Conservation (phyloP, 1,139 yeast species). For the Yamadazyma spencermartinsiae region DNA sequence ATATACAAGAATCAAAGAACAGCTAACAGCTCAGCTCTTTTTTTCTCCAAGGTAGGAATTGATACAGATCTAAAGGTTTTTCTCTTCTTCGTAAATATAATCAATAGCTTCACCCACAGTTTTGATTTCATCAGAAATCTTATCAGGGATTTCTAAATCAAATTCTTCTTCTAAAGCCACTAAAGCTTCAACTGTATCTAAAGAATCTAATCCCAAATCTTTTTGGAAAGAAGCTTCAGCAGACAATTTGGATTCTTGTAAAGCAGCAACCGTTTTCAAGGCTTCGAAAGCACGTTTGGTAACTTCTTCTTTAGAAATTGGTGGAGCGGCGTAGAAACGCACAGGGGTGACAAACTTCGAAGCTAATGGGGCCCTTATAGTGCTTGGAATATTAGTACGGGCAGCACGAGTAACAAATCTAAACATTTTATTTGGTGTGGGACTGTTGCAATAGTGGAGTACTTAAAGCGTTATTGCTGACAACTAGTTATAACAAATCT, state of each 20-base stretch:
- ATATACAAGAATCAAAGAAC: slow-evolving; percentile 3
- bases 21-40: neutral
- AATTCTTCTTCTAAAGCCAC: slow-evolving; percentile 76
- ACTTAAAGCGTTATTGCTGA: neutral
- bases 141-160: slow-evolving; percentile 69
- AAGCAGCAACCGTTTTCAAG: slow-evolving; percentile 51
- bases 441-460: too few species aligned
- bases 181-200: slow-evolving; percentile 69
- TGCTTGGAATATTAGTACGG: slow-evolving; percentile 27
- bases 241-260: slow-evolving; percentile 46
- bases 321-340: slow-evolving; percentile 50
- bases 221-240: slow-evolving; percentile 54
- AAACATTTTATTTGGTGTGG: slow-evolving; percentile 31
- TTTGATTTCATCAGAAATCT: slow-evolving; percentile 66
- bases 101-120: slow-evolving; percentile 70
- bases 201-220: slow-evolving; percentile 69
- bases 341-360: slow-evolving; percentile 30
- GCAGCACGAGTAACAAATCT: slow-evolving; percentile 42
- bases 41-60: neutral
- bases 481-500: neutral
- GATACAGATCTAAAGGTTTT: slow-evolving; percentile 31
- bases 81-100: slow-evolving; percentile 54
- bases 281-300: slow-evolving; percentile 51
- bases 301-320: slow-evolving; percentile 49
- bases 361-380: slow-evolving; percentile 29